A percentile compares a stretch with the other conserved stretches of the same genome.
Conservation (phyloP, 1,139 yeast species). For the Sugiyamaella novakii region DNA sequence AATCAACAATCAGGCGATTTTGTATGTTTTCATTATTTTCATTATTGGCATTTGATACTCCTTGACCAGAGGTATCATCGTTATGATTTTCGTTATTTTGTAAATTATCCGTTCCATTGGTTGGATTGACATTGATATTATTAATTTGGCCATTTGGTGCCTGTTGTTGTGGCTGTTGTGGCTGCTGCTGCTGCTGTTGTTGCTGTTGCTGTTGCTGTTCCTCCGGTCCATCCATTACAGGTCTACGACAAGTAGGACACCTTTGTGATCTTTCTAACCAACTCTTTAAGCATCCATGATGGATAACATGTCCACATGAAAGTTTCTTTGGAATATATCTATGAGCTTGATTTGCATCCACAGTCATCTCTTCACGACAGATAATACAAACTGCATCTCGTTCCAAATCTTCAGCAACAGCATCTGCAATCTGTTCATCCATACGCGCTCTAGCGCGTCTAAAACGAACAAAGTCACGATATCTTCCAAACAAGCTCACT, state of each 20-base stretch:
- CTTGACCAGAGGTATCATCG: too few relatives aligned
- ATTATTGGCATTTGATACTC: too few relatives aligned
- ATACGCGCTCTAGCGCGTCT: conserved; percentile 65
- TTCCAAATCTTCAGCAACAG: conserved; percentile 65
- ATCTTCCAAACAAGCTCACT: conserved; percentile 52
- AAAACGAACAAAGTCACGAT: conserved; percentile 56
- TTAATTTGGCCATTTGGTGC: conserved; percentile 5
- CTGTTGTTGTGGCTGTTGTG: conserved; percentile 8
- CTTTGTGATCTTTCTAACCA: conserved; percentile 92
- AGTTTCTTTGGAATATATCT: conserved; percentile 73
- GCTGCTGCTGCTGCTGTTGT: conserved; percentile 10
- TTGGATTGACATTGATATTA: background rate
- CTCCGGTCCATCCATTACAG: conserved; percentile 49
- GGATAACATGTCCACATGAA: conserved; percentile 84
- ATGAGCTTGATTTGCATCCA: conserved; percentile 36
- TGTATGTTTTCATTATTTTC: conserved; percentile 1
- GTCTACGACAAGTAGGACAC: conserved; percentile 87
- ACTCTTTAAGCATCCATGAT: conserved; percentile 84
- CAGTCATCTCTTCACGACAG: conserved; percentile 79
- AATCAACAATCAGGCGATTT: background rate
- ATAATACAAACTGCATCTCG: conserved; percentile 72
- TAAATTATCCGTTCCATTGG: background rate
- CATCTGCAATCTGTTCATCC: conserved; percentile 57
- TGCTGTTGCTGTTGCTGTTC: conserved; percentile 6
- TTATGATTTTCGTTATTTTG: conserved; percentile 4